Base-by-base conservation (phyloP, 805 yeast genomes). In the Suhomyces emberorum region DNA sequence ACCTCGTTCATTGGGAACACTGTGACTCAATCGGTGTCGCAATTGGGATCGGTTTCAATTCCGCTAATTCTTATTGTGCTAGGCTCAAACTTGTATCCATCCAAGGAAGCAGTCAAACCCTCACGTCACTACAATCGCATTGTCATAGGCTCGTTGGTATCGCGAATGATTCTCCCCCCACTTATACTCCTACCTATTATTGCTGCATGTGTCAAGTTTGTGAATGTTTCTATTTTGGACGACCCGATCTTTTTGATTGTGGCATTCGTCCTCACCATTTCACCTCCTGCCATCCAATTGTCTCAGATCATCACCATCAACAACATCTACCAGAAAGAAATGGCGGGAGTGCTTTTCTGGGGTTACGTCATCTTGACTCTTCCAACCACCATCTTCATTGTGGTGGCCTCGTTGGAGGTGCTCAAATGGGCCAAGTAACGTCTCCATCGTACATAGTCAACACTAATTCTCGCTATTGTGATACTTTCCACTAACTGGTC, bases 201-300 rank as follows among this genome's bases (percentile, higher is more conserved):
- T 45, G 77, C 87, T 2, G 34, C 75, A 2, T 65, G 76, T 38
- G 89, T 81, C 31, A 82, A 79, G 57, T 77, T 72, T 51, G 62
- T 83, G 43, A 74, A 74, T 21, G 70, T 79, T 14, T 79, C 88
- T 35, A 82, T 84, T 23, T 64, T 84, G 56, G 88, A 81, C 54
- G 95, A 84, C 56, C 95, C 95, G 24, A 84, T 84, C 28, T 84
- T 84, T 51, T 64, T 84, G 49, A 77, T 84, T 42, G 89, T 85
- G 28, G 79, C 87, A 8, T 84, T 84, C 51, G 70, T 84, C 20
- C 70, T 84, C 43, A 83, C 89, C 1, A 76, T 83, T 3, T 76
- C 88, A 1, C 93, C 95, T 3, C 93, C 95, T 2, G 93, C 91
- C 4, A 83, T 84, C 46, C 95, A 84, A 59, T 65, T 84, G 38